Conservation (phyloP, 441 rosid genomes). For the Isatis lusitanica region DNA sequence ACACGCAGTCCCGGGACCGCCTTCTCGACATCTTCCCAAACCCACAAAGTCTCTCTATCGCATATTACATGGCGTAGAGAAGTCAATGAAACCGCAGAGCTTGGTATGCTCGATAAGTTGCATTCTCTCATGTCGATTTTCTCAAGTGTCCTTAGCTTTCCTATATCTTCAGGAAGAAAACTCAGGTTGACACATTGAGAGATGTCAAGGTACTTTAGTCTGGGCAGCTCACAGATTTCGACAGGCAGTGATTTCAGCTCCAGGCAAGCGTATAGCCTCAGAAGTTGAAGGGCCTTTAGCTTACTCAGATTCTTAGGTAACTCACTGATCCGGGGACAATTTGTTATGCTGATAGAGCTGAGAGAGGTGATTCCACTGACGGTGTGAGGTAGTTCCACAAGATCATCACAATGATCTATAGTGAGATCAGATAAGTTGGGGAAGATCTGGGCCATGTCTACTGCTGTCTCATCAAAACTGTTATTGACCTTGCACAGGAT, state of each 20-base stretch:
- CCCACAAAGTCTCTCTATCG: conserved; percentile 49
- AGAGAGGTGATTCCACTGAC: conserved; percentile 55
- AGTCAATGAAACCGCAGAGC: conserved; percentile 45
- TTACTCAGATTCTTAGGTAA: conserved; percentile 55
- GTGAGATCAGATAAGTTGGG: conserved; percentile 70
- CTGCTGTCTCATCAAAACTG: conserved; percentile 49
- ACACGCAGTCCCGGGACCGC: conserved; percentile 46
- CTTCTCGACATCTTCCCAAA: conserved; percentile 57
- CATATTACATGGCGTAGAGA: conserved; percentile 61
- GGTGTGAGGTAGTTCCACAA: conserved; percentile 53
- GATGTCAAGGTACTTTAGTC: conserved; percentile 67
- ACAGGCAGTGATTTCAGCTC: conserved; percentile 52
- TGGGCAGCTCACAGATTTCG: conserved; percentile 53
- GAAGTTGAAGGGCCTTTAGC: conserved; percentile 48
- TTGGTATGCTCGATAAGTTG: conserved; percentile 45
- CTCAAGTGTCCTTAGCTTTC: conserved; percentile 54
- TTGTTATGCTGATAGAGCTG: conserved; percentile 65
- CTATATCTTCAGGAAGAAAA: conserved; percentile 59
- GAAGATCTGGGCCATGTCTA: conserved; percentile 56
- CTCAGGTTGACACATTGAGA: conserved; percentile 68
- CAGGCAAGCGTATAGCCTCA: conserved; percentile 78
- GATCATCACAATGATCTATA: conserved; percentile 77
- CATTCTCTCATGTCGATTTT: conserved; percentile 93
- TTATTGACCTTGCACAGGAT: conserved; percentile 65
- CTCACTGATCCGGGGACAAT: conserved; percentile 64